Percentiles rank a stretch among this genome's conserved stretches.
Conservation (phyloP, 1,284 basidiomycete species). For the Cutaneotrichosporon sp. region DNA sequence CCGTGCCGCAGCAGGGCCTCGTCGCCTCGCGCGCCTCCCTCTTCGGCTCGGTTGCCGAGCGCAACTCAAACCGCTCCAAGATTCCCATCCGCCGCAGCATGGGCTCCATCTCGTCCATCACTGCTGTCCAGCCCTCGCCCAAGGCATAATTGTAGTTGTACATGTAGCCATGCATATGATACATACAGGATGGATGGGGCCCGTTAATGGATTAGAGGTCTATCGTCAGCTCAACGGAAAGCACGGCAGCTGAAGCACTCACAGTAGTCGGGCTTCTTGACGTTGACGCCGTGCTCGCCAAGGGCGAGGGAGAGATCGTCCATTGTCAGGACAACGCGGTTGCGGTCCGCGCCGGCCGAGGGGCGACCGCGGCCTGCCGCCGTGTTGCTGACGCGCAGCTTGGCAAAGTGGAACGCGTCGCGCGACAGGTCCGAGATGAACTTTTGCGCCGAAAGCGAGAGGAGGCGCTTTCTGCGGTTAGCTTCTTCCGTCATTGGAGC, state of each 20-base stretch:
- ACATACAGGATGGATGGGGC: constrained; percentile 5
- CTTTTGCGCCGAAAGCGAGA: constrained; percentile 96
- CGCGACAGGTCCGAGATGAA: constrained; percentile 96
- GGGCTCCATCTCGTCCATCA: constrained; percentile 4
- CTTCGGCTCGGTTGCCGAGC: neutral
- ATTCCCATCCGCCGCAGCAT: constrained; percentile 6
- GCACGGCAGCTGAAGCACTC: constrained; percentile 20
- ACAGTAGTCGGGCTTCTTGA: constrained; percentile 81
- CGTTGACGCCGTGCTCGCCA: constrained; percentile 90
- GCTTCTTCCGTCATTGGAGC: too few relatives aligned
- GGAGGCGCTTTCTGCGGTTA: constrained; percentile 74
- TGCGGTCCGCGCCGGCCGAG: constrained; percentile 66
- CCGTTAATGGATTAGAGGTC: constrained; percentile 9
- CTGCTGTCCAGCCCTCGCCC: neutral
- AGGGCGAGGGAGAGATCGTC: constrained; percentile 92
- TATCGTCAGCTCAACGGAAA: neutral
- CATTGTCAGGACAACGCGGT: constrained; percentile 96
- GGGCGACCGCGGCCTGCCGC: constrained; percentile 52
- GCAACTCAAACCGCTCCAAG: neutral
- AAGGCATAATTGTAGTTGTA: constrained; percentile 12
- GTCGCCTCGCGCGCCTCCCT: constrained; percentile 5
- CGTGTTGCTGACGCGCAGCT: constrained; percentile 70
- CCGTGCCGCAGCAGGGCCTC: neutral
- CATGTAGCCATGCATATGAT: constrained; percentile 15
- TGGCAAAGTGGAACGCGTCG: constrained; percentile 97